Conservation (phyloP, 345 rosid species). For the Rhodamnia argentea region DNA sequence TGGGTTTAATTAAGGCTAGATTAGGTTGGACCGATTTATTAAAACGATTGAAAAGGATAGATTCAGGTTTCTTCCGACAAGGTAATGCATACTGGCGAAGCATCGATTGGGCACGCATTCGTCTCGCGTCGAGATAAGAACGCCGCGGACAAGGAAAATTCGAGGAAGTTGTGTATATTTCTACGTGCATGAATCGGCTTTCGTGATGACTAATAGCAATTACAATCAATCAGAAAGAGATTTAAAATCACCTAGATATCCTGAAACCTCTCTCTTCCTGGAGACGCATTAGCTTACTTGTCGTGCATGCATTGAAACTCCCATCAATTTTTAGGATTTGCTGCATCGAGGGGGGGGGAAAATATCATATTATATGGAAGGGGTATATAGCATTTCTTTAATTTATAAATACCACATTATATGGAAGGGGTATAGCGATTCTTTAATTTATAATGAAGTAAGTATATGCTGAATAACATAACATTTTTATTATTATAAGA, state of each 20-base stretch:
- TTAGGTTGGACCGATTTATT: background rate
- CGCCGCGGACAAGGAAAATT: background rate
- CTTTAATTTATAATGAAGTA: background rate
- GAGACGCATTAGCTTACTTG: background rate
- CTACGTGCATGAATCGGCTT: background rate
- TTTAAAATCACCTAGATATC: background rate
- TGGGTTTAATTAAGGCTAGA: background rate
- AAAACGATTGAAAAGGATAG: background rate
- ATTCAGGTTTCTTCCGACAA: background rate
- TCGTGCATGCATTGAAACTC: background rate
- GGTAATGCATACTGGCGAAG: too few species aligned
- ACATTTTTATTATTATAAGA: background rate
- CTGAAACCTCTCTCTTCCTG: background rate
- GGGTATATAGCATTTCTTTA: background rate
- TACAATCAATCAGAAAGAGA: background rate
- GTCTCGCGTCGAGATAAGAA: fast-evolving
- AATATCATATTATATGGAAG: background rate
- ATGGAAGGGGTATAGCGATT: background rate
- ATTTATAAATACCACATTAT: fast-evolving
- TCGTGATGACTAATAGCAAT: fast-evolving
- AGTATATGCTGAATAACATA: background rate
- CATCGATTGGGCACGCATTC: background rate
- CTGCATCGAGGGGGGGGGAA: background rate
- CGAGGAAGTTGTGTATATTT: background rate
- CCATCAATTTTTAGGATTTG: background rate